Evolutionary conservation across 768 basidiomycete species (phyloP).

Genomic region (Kwoniella heveanensis): DNA sequence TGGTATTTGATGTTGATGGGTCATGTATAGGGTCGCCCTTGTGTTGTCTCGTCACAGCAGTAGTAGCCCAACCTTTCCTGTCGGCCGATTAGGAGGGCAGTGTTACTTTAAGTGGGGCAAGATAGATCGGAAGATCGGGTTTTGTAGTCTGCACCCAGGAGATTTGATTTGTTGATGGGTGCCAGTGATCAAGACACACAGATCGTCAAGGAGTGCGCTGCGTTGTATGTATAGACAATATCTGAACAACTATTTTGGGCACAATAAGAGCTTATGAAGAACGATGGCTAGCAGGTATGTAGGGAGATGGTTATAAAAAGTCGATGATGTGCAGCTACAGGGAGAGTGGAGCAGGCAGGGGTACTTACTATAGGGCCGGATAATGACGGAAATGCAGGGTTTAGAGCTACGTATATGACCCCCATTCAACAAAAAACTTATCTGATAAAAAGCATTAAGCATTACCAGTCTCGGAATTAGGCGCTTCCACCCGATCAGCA

Average conservation of each 20-base stretch:
- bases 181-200: neutral
- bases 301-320: neutral
- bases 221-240: neutral
- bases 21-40: too few species aligned
- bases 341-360: neutral
- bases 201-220: neutral
- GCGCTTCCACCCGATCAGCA: neutral
- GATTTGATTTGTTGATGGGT: too few species aligned
- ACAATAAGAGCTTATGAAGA: neutral
- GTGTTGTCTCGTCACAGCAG: neutral
- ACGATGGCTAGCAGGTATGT: neutral
- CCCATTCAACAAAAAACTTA: neutral
- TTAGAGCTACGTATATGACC: neutral
- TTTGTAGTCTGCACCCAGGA: too few species aligned
- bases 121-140: too few species aligned
- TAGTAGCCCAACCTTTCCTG: too few species aligned
- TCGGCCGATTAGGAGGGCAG: too few species aligned
- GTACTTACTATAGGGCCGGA: too few species aligned
- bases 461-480: neutral
- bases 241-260: too few species aligned
- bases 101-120: too few species aligned
- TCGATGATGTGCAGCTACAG: neutral
- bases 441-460: neutral
- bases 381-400: neutral
- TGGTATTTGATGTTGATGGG: neutral